Evolutionary conservation across 805 yeast genomes (phyloP).

Genomic region (Blastobotrys muscicola): DNA sequence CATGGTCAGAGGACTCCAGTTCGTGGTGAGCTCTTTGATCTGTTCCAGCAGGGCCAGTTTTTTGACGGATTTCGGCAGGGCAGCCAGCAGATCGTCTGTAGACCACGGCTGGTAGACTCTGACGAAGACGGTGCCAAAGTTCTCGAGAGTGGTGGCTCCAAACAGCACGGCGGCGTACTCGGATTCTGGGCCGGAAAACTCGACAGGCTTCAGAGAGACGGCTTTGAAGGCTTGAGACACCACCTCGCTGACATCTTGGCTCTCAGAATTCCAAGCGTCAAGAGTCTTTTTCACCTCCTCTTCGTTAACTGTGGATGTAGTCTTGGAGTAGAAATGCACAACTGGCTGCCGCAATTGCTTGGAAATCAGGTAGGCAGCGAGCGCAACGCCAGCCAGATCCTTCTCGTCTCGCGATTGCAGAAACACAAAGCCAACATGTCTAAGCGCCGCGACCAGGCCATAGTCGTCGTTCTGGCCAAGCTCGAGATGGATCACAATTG

Average conservation of each 20-base stretch:
- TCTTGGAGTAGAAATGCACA: constrained; percentile 51
- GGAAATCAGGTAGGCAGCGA: constrained; percentile 52
- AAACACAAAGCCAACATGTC: constrained; percentile 57
- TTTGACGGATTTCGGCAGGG: constrained; percentile 46
- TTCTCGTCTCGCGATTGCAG: constrained; percentile 54
- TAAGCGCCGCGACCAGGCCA: constrained; percentile 58
- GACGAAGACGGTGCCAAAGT: constrained; percentile 44
- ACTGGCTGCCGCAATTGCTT: constrained; percentile 43
- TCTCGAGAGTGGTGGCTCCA: constrained; percentile 35
- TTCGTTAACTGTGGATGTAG: not conserved
- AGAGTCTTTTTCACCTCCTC: constrained; percentile 8
- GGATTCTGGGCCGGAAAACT: constrained; percentile 30
- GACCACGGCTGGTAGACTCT: constrained; percentile 69
- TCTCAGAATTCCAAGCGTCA: constrained; percentile 3
- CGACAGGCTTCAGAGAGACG: constrained; percentile 24
- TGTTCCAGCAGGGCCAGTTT: constrained; percentile 62
- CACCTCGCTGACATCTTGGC: not conserved
- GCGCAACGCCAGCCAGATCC: constrained; percentile 46
- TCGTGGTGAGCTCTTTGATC: constrained; percentile 33
- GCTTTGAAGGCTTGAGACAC: constrained; percentile 27
- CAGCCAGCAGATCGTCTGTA: constrained; percentile 38
- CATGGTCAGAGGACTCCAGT: constrained; percentile 63
- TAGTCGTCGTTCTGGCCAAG: constrained; percentile 41
- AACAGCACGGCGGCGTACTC: constrained; percentile 50
- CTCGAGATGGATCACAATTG: constrained; percentile 54